Conservation (phyloP, 768 basidiomycete species). For the Russula compacta region DNA sequence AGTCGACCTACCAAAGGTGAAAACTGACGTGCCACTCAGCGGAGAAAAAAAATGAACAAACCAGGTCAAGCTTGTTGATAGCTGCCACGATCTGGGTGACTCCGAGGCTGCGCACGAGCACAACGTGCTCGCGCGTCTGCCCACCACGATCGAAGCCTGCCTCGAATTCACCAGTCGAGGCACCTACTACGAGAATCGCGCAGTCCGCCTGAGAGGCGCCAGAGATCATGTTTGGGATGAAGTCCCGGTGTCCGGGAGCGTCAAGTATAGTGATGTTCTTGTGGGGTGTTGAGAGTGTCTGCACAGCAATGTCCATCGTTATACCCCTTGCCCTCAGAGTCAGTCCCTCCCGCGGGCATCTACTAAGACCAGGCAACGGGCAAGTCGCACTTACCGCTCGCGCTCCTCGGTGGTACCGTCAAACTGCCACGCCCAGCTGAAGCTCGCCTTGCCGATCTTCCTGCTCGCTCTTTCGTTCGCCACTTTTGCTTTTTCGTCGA, state of each 20-base stretch:
- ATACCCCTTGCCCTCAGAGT: constrained; percentile 65
- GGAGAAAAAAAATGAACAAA: constrained; percentile 27
- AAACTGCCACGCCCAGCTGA: constrained; percentile 97
- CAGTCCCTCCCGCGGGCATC: not conserved
- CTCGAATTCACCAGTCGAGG: constrained; percentile 87
- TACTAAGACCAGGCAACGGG: not conserved
- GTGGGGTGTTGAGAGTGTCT: constrained; percentile 63
- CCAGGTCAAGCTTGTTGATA: constrained; percentile 92
- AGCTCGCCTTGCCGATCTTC: constrained; percentile 88
- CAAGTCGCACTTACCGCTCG: constrained; percentile 52
- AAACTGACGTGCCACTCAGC: not conserved
- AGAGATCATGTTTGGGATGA: constrained; percentile 99
- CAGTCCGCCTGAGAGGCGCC: constrained; percentile 97
- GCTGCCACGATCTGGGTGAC: constrained; percentile 87
- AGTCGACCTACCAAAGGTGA: constrained; percentile 56
- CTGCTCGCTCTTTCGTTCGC: constrained; percentile 85
- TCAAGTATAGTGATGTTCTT: constrained; percentile 89
- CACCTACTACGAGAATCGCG: constrained; percentile 87
- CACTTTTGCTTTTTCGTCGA: constrained; percentile 76
- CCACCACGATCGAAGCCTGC: constrained; percentile 91
- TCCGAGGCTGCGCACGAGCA: constrained; percentile 87
- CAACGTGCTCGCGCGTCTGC: constrained; percentile 89
- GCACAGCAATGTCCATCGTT: constrained; percentile 93
- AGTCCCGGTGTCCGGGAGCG: constrained; percentile 95
- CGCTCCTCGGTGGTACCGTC: constrained; percentile 91